Base-by-base conservation (phyloP, 768 basidiomycete species). In the Leccinum sublutescens region DNA sequence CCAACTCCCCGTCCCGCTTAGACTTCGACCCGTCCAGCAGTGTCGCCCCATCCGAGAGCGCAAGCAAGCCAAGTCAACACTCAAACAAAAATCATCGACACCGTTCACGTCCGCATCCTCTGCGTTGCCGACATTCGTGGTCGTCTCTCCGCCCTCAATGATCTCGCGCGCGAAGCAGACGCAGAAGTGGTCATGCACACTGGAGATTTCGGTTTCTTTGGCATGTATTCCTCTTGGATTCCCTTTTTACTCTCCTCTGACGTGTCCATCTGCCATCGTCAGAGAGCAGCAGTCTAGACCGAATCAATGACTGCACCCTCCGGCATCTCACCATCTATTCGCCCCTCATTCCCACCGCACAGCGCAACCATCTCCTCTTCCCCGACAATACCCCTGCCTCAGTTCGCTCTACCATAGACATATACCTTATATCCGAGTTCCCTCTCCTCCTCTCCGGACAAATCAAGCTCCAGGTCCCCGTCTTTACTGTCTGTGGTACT, bases 201-300 rank as follows among this genome's bases (percentile, higher is more conserved):
- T 0, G 97, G 97, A 55, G 97, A 99, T 78, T 98, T 98, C 85
- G 97, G 97, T 59, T 97, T 99, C 78, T 97, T 96, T 74, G 93
- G 92, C 88, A 64, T 62, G 81, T 74, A 25, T 63, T 57, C 23
- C 53, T 43, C 45, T 40, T 57, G 45, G 15, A 38, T 38, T 50
- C 49, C 38, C 6, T 56, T 47, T 40, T 56, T 53, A 54, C 23
- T 43, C 52, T 27, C 29, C 57, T 58, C 60, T 68, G 52, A 68
- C 65, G 64, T 64, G 57, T 64, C 63, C 10, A 40, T 5, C 33
- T 3, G 62, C 59, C 52, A 21, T 56, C 52, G 45, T 10, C 74
- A 93, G 92, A 95, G 74, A 79, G 84, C 29, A 79, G 80, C 62
- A 93, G 91, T 72, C 80, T 96, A 52, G 88, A 91, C 17, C 80